These are phyloP conservation scores for Aspergillus viridinutans DNA, from an alignment of 2,329 filamentous ascomycete species.

Conservation along the genomic window DNA sequence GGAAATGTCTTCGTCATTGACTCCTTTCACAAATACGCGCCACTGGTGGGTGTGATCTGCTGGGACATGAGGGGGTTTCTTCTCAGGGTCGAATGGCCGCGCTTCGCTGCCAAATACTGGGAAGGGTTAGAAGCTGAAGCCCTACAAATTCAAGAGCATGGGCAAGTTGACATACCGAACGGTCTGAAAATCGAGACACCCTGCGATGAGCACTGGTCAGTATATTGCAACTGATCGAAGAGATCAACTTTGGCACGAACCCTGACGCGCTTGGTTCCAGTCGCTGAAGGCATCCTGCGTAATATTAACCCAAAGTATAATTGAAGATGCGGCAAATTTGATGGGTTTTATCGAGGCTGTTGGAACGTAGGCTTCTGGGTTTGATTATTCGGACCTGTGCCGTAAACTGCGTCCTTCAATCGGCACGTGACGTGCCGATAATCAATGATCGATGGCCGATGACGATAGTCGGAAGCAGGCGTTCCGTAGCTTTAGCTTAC, in stretches of 20 bases:
- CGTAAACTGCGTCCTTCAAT: not conserved
- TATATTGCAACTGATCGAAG: not conserved
- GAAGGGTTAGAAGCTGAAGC: not conserved
- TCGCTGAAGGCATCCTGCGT: constrained; percentile 48
- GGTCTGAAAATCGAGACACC: constrained; percentile 46
- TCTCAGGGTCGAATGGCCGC: constrained; percentile 68
- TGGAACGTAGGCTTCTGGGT: not conserved
- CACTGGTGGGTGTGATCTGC: constrained; percentile 95
- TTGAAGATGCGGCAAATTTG: not conserved
- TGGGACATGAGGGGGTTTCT: constrained; percentile 70
- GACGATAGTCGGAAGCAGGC: not conserved
- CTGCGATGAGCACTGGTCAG: constrained; percentile 26
- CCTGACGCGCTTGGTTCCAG: constrained; percentile 52
- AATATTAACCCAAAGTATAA: not conserved
- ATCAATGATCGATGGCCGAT: not conserved
- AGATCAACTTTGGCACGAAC: constrained; percentile 25
- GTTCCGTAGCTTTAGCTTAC: not conserved
- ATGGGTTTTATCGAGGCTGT: not conserved
- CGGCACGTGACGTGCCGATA: not conserved
- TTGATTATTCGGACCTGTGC: not conserved
- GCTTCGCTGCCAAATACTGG: constrained; percentile 78
- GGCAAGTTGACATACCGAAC: constrained; percentile 35
- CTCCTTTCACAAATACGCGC: constrained; percentile 87
- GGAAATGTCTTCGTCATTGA: constrained; percentile 84
- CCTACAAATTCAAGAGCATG: not conserved